Percentiles rank a stretch among this genome's conserved stretches.
Evolutionary conservation across 2,329 filamentous ascomycete species (phyloP).

Genomic region (Aspergillus unguis): DNA sequence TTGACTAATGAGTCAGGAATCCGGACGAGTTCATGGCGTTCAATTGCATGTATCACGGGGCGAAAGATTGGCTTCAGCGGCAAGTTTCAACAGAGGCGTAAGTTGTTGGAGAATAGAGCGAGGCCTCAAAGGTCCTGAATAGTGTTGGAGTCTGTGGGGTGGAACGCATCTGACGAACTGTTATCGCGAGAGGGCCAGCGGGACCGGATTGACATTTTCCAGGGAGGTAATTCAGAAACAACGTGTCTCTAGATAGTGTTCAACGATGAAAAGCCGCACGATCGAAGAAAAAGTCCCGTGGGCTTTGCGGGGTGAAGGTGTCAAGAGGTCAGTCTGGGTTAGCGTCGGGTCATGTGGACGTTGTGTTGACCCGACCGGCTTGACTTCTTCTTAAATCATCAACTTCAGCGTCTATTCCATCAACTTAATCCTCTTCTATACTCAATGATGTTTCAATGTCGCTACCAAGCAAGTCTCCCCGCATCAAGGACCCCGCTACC

Average conservation of each 20-base stretch:
- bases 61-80: not conserved
- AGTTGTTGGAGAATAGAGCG: not conserved
- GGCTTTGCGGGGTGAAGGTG: not conserved
- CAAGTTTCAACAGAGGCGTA: not conserved
- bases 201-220: no score
- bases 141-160: no score
- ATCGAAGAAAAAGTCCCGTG: no score
- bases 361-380: not conserved
- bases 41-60: constrained; percentile 4
- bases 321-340: not conserved
- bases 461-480: constrained; percentile 1
- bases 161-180: no score
- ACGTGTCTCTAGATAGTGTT: no score
- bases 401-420: not conserved
- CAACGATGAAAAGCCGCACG: no score
- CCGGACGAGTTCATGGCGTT: constrained; percentile 10
- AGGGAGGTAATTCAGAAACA: no score
- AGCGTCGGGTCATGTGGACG: constrained; percentile 5
- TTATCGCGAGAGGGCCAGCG: no score
- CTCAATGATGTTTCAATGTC: not conserved
- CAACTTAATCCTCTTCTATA: not conserved
- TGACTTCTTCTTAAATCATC: not conserved
- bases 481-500: not conserved
- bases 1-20: constrained; percentile 1
- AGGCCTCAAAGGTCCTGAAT: not conserved